A percentile compares a stretch with the other conserved stretches of the same genome.
These are phyloP conservation scores for Stromatinia cepivora DNA, from an alignment of 2,329 filamentous ascomycete genomes.

Conservation along the genomic window DNA sequence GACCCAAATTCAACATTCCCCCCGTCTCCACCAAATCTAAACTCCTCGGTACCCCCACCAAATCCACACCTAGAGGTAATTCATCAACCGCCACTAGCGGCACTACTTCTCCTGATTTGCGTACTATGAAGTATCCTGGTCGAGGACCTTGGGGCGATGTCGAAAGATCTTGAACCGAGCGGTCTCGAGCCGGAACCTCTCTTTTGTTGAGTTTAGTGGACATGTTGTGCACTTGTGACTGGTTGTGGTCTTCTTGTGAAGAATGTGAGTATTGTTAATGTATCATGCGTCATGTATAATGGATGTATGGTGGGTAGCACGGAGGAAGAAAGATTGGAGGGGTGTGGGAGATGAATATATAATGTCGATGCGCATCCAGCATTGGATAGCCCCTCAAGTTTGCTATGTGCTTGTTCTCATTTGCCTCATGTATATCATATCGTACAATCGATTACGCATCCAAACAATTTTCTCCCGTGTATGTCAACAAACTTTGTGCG, in stretches of 20 bases:
- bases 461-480: neutral
- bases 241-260: neutral
- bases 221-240: neutral
- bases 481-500: neutral
- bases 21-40: constrained; percentile 34
- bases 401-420: neutral
- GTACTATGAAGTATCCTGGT: constrained; percentile 48
- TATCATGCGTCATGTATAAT: neutral
- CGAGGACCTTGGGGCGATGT: constrained; percentile 21
- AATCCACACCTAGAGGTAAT: constrained; percentile 45
- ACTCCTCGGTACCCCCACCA: constrained; percentile 45
- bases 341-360: neutral
- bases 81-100: constrained; percentile 57
- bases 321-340: neutral
- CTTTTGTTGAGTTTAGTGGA: constrained; percentile 3
- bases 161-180: neutral
- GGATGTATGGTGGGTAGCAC: constrained; percentile 4
- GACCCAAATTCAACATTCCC: constrained; percentile 38
- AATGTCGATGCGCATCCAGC: neutral
- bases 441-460: neutral
- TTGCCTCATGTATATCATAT: neutral
- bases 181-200: neutral
- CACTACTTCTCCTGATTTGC: constrained; percentile 47
- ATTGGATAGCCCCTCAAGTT: neutral
- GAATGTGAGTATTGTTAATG: neutral